Evolutionary conservation across 148 eudicot species (phyloP), one percentile per base, ranked within the genome.

Genomic region (Rhododendron mucronatum): DNA sequence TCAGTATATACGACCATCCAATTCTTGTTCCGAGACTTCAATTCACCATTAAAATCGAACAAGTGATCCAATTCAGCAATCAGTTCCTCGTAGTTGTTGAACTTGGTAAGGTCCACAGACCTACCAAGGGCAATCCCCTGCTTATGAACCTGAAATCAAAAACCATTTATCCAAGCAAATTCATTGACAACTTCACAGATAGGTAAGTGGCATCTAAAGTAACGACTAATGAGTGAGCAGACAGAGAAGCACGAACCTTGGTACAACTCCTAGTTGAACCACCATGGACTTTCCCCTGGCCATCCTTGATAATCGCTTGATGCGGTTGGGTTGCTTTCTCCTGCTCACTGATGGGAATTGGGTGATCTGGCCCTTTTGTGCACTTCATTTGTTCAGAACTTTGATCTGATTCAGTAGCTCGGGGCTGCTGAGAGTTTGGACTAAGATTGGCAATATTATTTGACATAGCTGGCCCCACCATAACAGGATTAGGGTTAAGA

Each of bases 61-160:
- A 97, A 83, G 67, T 81, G 85, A 81, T 97, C 99, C 91, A 97
- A 88, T 88, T 94, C 99, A 57, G 94, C 94, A 84, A 93, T 87
- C 87, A 97, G 87, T 67, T 93, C 94, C 80, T 94, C 95, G 71
- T 97, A 97, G 90, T 90, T 89, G 78, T 87, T 91, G 82, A 95
- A 96, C 88, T 91, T 97, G 65, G 98, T 86, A 82, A 97, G 99
- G 86, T 95, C 99, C 87, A 97, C 94, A 39, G 98, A 95, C 87
- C 98, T 95, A 73, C 98, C 99, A 81, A 97, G 98, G 78, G 99
- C 96, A 80, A 92, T 88, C 61, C 99, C 99, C 83, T 95, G 98
- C 91, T 95, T 97, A 57, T 94, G 99, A 83, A 95, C 99, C 99
- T 97, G 92, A 86, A 89, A 90, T 9, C 14, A 84, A 73, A 33